A percentile compares a stretch with the other conserved stretches of the same genome.
Conservation (phyloP, 257 asterid genomes). For the Solanum tarijense region DNA sequence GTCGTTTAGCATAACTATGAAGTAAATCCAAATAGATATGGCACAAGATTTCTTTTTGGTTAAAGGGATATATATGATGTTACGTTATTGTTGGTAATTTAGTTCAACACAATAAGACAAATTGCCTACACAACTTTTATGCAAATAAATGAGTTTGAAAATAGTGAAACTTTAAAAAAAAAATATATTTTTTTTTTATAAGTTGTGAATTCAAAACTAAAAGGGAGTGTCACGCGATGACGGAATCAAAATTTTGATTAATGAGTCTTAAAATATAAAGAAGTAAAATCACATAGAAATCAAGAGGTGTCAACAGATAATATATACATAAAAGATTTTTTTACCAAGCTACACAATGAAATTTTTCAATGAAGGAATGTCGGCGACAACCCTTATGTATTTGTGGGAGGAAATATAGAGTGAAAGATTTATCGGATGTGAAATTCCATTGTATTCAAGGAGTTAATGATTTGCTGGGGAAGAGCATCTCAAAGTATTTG, state of each 20-base stretch:
- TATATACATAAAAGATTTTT: too few species aligned
- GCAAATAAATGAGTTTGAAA: background rate
- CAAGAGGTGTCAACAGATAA: too few species aligned
- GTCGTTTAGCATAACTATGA: constrained; percentile 13
- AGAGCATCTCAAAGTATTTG: background rate
- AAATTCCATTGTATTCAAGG: too few species aligned
- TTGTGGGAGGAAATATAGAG: background rate
- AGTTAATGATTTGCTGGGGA: background rate
- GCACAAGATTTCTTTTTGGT: background rate
- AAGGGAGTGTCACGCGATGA: background rate
- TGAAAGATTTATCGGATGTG: background rate
- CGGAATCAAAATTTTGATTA: too few species aligned
- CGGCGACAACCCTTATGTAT: background rate
- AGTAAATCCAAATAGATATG: background rate
- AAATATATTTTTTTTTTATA: background rate
- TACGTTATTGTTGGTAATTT: background rate
- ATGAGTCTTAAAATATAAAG: too few species aligned
- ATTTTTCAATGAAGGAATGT: too few species aligned
- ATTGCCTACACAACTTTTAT: background rate
- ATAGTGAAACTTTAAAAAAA: background rate
- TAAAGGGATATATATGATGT: background rate
- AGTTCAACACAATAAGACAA: constrained; percentile 1
- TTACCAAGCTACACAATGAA: too few species aligned
- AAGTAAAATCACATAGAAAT: too few species aligned
- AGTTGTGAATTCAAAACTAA: background rate